Conservation (phyloP, 148 eudicot genomes). For the Cornus suecica region DNA sequence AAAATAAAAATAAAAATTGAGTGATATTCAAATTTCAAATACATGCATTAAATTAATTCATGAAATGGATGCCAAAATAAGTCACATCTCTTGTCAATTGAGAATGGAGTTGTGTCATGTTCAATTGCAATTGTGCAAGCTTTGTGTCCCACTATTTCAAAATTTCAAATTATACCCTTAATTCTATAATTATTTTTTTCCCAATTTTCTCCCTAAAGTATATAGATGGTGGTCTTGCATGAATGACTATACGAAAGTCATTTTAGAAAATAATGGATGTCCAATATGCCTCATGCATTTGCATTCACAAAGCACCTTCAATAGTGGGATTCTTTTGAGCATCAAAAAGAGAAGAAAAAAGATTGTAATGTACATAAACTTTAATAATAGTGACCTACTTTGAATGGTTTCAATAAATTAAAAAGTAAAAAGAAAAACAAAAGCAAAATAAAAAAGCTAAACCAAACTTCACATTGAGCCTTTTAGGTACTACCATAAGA, state of each 20-base stretch:
- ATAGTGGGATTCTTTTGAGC: conserved; percentile 9
- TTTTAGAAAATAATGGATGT: not conserved
- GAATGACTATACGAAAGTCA: not conserved
- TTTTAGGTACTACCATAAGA: not conserved
- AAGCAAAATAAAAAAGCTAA: conserved; percentile 7
- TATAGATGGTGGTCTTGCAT: not conserved
- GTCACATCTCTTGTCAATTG: not conserved
- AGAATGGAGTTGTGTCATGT: not conserved
- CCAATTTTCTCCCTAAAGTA: too few relatives aligned
- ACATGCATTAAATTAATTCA: not conserved
- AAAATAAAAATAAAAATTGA: too few relatives aligned
- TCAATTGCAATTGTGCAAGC: too few relatives aligned
- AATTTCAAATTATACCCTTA: too few relatives aligned
- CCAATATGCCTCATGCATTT: not conserved
- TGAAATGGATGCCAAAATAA: not conserved
- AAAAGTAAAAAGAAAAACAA: not conserved
- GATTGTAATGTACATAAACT: not conserved
- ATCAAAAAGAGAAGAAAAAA: not conserved
- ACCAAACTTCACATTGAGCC: conserved; percentile 4
- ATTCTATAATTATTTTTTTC: too few relatives aligned
- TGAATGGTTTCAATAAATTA: not conserved
- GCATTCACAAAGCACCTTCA: not conserved
- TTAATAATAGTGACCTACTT: not conserved
- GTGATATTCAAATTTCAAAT: too few relatives aligned
- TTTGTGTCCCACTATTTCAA: too few relatives aligned